These are phyloP conservation scores for Brachypodium distachyon DNA, from an alignment of 202 grass and related monocot genomes.

Conservation along the genomic window DNA sequence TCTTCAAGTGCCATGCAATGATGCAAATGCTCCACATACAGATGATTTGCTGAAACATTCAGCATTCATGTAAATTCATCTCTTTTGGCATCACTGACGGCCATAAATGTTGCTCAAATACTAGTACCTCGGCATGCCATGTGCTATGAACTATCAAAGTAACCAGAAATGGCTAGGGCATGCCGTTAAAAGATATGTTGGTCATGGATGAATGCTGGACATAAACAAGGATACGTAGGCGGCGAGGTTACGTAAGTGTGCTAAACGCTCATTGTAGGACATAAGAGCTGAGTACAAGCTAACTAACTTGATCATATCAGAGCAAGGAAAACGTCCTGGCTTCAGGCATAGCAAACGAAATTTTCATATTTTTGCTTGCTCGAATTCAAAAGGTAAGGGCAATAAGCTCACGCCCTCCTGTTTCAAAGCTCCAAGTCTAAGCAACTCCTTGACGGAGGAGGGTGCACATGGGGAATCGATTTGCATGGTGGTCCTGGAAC, in stretches of 20 bases:
- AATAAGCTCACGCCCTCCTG: neutral
- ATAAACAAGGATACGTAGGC: neutral
- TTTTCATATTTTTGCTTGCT: neutral
- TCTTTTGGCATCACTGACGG: neutral
- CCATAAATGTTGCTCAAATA: neutral
- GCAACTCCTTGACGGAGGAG: neutral
- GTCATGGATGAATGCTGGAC: neutral
- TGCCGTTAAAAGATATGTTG: neutral
- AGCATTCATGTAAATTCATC: neutral
- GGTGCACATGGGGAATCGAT: constrained; percentile 13
- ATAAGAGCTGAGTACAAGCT: neutral
- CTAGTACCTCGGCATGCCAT: neutral
- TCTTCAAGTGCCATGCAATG: neutral
- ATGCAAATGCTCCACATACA: neutral
- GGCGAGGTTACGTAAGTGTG: neutral
- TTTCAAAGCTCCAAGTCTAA: neutral
- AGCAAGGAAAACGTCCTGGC: neutral
- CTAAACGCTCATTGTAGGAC: neutral
- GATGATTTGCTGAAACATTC: neutral
- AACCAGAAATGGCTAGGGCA: neutral
- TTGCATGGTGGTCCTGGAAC: constrained; percentile 15
- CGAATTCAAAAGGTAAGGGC: neutral
- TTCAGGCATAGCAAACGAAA: neutral
- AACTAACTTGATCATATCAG: neutral
- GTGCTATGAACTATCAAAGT: too few species aligned